Percentiles rank a stretch among this genome's conserved stretches.
Conservation (phyloP, 345 rosid genomes). For the Brassica cretica region DNA sequence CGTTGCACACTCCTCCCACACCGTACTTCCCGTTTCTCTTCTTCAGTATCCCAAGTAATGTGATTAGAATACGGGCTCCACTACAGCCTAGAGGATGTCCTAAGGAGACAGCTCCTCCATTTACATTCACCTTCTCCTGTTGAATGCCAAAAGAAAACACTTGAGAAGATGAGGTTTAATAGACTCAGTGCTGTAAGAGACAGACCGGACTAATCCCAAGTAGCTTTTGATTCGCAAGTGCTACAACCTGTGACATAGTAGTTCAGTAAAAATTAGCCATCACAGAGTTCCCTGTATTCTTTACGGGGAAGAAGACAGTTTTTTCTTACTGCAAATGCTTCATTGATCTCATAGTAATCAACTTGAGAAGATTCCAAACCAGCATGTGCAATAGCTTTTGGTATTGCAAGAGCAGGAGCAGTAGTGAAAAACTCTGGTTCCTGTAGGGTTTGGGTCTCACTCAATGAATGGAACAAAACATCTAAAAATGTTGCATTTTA, state of each 20-base stretch:
- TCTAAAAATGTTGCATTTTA: not conserved
- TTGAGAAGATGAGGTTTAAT: constrained; percentile 3
- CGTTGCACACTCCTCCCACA: constrained; percentile 94
- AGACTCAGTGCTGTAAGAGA: not conserved
- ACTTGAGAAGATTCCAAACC: constrained; percentile 80
- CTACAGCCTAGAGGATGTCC: constrained; percentile 99
- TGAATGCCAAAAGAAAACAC: not conserved
- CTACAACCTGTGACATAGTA: constrained; percentile 88
- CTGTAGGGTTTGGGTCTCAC: constrained; percentile 47
- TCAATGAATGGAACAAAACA: constrained; percentile 13
- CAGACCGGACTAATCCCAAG: constrained; percentile 81
- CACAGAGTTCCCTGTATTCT: not conserved
- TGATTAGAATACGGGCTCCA: constrained; percentile 91
- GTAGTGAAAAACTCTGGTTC: constrained; percentile 96
- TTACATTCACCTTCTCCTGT: constrained; percentile 85
- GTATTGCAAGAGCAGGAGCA: constrained; percentile 91
- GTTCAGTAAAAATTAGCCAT: constrained; percentile 5
- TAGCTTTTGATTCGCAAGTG: constrained; percentile 86
- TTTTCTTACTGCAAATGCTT: constrained; percentile 88
- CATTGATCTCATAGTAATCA: constrained; percentile 93
- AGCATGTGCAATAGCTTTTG: constrained; percentile 85
- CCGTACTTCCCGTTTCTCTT: constrained; percentile 78
- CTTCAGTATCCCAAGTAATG: constrained; percentile 91
- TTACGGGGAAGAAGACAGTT: not conserved
- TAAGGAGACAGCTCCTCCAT: constrained; percentile 95